phyloP scores from a whole-genome alignment of 2,329 filamentous ascomycete species.

The Hyphodiscus sp. region DNA sequence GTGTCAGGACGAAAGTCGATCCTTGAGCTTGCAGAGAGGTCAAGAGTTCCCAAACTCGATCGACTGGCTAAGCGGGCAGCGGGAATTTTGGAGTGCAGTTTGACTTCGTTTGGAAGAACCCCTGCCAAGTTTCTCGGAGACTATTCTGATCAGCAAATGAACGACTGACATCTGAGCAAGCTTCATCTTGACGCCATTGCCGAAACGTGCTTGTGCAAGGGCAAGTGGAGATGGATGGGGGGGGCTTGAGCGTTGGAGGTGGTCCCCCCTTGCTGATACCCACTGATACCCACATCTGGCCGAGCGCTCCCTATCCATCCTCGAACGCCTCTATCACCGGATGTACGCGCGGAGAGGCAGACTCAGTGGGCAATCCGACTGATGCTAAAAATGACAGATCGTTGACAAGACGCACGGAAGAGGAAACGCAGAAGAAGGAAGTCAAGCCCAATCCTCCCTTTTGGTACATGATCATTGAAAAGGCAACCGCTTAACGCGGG shows the following conservation, averaged over 20 bases:
- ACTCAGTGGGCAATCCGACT: no score
- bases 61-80: background rate
- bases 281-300: background rate
- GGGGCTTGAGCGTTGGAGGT: background rate
- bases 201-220: conserved; percentile 9
- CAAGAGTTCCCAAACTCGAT: background rate
- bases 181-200: conserved; percentile 8
- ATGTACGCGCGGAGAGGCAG: background rate
- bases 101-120: background rate
- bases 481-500: no score
- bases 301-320: background rate
- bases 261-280: background rate
- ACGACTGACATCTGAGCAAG: background rate
- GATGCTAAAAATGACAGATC: no score
- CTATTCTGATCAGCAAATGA: conserved; percentile 4
- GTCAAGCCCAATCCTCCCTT: no score
- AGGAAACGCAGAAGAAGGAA: no score
- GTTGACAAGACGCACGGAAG: no score
- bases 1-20: background rate
- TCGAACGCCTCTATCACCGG: background rate
- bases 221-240: background rate
- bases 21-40: background rate
- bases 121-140: conserved; percentile 1
- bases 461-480: no score
- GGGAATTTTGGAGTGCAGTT: background rate